These are phyloP conservation scores for Eucalyptus marginata DNA, from an alignment of 345 rosid species.

Conservation along the genomic window DNA sequence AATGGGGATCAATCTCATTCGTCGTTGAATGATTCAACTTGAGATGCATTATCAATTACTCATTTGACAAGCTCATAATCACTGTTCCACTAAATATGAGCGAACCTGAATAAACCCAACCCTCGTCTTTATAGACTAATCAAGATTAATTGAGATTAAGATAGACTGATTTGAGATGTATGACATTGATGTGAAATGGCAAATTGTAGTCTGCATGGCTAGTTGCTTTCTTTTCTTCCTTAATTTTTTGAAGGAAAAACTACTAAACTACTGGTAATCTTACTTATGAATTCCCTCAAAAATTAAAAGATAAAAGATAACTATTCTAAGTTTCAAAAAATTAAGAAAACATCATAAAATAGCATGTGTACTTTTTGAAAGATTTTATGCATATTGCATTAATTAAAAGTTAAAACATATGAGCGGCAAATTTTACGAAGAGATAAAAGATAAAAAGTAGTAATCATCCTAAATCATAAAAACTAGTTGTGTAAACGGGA, in stretches of 20 bases:
- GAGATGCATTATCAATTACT: not conserved
- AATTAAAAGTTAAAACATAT: not conserved
- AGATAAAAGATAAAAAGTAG: not conserved
- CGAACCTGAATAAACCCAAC: fast-evolving
- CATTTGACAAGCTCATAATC: not conserved
- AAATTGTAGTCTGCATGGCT: not conserved
- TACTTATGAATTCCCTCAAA: not conserved
- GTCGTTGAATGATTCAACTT: not conserved
- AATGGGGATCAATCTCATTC: too few species aligned
- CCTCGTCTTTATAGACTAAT: not conserved
- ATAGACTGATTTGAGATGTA: not conserved
- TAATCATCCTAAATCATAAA: not conserved
- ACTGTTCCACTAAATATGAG: fast-evolving
- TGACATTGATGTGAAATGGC: not conserved
- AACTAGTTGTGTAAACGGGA: not conserved
- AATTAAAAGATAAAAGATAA: not conserved
- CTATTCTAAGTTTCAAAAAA: not conserved
- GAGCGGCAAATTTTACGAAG: not conserved
- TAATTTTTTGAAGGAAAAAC: not conserved
- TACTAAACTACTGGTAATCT: not conserved
- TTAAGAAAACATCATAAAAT: not conserved
- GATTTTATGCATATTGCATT: not conserved
- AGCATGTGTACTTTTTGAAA: not conserved
- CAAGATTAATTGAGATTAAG: not conserved
- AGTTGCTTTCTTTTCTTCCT: not conserved